Evolutionary conservation across 1,139 yeast species (phyloP), one percentile per base, ranked within the genome.

Genomic region (Protomyces inouyei): DNA sequence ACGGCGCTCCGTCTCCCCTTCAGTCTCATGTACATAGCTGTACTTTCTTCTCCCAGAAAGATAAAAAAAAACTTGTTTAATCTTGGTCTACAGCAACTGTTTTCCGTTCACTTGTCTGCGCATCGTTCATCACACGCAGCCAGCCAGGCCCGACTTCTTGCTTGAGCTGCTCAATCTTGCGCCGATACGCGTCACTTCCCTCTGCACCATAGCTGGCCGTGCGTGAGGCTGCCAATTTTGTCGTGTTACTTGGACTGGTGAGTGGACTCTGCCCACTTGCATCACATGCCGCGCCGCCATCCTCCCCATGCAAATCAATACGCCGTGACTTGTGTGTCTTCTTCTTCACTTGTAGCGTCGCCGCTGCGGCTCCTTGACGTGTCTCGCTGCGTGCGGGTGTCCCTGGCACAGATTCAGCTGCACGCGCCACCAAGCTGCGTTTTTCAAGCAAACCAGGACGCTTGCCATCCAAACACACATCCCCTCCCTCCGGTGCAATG

Each of bases 381-480:
- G 43, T 46, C 16, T 32, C 55, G 18, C n/a, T 9, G 2, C 10
- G 28, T 5, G 48, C 38, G 4, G 25, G 35, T n/a, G 52, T 25
- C 16, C 18, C n/a, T 8, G 64, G 51, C 23, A 67, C 66, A 14
- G 37, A 10, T 32, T 68, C 70, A 36, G 57, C 61, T 3, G 65
- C 70, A 1, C 71, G 63, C 37, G 69, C 67, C 21, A 52, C 59
- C 21, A 70, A 52, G 18, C 63, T 61, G 14, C 71, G 67, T 52
- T 66, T 69, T 60, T 85, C 88, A 72, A 85, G 82, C 67, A 85
- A 80, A 0, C 88, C 88, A 0, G 88, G 88, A 66, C 81, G 74
- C 9, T 86, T 82, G 64, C 85, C 88, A 71, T 85, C 88, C 59
- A 85, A 80, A 69, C 81, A 79, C 67, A 84, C 73, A 23, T 73